phyloP scores from a whole-genome alignment of 768 basidiomycete genomes.

The Trametes meyenii region DNA sequence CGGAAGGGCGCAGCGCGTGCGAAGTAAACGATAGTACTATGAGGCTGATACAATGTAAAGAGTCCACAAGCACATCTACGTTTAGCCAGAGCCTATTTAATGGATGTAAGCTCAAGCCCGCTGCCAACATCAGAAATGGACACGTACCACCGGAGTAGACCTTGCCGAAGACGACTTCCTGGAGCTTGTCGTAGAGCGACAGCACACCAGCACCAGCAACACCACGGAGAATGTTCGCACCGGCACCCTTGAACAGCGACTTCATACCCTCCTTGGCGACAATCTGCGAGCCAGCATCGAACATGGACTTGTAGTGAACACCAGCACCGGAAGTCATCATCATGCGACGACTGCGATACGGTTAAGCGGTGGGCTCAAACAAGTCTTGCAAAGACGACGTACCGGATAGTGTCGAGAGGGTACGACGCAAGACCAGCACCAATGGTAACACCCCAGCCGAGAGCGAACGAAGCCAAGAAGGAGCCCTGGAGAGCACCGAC shows the following conservation, averaged over 20 bases:
- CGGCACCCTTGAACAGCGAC: conserved; percentile 99
- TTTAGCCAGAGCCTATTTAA: conserved; percentile 46
- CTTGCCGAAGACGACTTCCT: conserved; percentile 96
- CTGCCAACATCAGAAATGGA: neutral
- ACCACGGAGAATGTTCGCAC: conserved; percentile 91
- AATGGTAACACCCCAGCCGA: conserved; percentile 99
- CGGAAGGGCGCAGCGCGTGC: conserved; percentile 32
- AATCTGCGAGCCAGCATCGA: conserved; percentile 95
- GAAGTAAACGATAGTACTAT: conserved; percentile 35
- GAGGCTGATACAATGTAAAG: conserved; percentile 33
- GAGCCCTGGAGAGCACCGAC: conserved; percentile 94
- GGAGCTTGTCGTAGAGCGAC: conserved; percentile 98
- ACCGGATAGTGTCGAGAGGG: conserved; percentile 91
- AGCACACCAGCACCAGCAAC: conserved; percentile 99
- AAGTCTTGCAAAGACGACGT: conserved; percentile 27
- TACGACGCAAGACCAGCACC: conserved; percentile 99
- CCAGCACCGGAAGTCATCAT: conserved; percentile 99
- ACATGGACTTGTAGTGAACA: conserved; percentile 99
- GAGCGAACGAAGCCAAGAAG: conserved; percentile 94
- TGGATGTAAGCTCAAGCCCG: neutral
- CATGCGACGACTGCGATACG: conserved; percentile 88
- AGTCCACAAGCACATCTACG: conserved; percentile 27
- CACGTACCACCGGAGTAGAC: conserved; percentile 94
- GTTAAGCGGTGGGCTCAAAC: too few relatives aligned
- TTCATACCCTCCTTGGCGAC: conserved; percentile 92